Conservation (phyloP, 306 rosid genomes). For the Lathyrus tuberosus region DNA sequence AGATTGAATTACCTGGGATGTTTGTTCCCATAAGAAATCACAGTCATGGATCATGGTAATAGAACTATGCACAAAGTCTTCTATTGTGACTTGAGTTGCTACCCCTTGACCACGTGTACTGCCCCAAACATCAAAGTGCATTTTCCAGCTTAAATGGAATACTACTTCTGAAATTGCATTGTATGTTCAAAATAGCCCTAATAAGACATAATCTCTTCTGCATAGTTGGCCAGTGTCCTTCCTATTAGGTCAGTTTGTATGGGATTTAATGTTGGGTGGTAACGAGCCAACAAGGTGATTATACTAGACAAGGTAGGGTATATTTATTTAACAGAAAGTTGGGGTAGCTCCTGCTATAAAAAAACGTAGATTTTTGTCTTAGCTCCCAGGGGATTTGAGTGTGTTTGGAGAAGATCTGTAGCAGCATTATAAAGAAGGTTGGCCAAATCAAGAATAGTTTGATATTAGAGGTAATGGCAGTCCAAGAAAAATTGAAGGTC, state of each 20-base stretch:
- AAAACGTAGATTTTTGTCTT: background rate
- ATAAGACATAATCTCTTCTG: background rate
- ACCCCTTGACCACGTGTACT: background rate
- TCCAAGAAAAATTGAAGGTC: background rate
- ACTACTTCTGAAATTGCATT: background rate
- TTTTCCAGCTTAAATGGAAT: background rate
- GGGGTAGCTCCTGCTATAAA: background rate
- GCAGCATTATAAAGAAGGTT: background rate
- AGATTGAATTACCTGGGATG: background rate
- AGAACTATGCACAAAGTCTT: constrained; percentile 2
- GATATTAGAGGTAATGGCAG: background rate
- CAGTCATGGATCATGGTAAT: background rate
- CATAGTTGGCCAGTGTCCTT: background rate
- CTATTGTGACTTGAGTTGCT: background rate
- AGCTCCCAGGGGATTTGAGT: background rate
- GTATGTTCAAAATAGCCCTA: background rate
- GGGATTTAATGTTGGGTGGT: background rate
- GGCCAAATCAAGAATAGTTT: background rate
- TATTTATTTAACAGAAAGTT: background rate
- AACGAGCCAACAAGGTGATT: background rate
- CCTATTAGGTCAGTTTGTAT: background rate
- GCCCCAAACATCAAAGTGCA: constrained; percentile 11
- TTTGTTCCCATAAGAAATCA: background rate
- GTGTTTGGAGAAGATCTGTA: constrained; percentile 1
- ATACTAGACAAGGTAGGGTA: background rate